Evolutionary conservation across 148 eudicot genomes (phyloP), one percentile per base, ranked within the genome.

Genomic region (Silene latifolia): DNA sequence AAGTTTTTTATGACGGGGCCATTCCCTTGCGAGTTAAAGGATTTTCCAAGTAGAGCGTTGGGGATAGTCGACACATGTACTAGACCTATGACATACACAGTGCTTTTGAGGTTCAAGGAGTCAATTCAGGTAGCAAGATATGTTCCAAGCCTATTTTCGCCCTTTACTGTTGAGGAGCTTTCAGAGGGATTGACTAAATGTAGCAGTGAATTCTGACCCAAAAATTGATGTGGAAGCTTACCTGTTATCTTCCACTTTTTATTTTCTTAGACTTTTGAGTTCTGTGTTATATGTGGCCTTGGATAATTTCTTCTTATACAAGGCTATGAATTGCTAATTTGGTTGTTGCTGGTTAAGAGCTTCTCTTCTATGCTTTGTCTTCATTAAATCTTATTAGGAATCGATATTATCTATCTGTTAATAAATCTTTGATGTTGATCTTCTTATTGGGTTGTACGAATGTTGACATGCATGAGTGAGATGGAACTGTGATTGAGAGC

Each of bases 271-370:
- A 42, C 27, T 42, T 27, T 1, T n/a, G n/a, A 29, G 32, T 29
- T 1, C 32, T 29, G 4, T 17, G 24, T 9, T 64, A 0, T 64
- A 72, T 67, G 32, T 29, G 27, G 60, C 25, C 18, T 17, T 69
- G 59, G 47, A 60, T 76, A 44, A 60, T 76, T 59, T 65, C 68
- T 64, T 64, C 42, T 64, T 29, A 64, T 64, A 18, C 68, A 27
- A 64, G 27, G 68, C 19, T 64, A 64, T 10, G 68, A 13, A 24
- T 25, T 25, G 35, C 3, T 62, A 62, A 62, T 62, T 62, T 62
- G 66, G 17, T 62, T 3, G 39, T 62, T 24, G 51, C 5, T 62
- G 17, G 39, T 24, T 24, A 21, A 19, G 32, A 10, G 14, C 32
- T 62, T 62, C 23, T 14, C n/a, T n/a, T n/a, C n/a, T n/a, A n/a